These are phyloP conservation scores for Lactarius indigo DNA, from an alignment of 768 basidiomycete genomes.

Conservation along the genomic window DNA sequence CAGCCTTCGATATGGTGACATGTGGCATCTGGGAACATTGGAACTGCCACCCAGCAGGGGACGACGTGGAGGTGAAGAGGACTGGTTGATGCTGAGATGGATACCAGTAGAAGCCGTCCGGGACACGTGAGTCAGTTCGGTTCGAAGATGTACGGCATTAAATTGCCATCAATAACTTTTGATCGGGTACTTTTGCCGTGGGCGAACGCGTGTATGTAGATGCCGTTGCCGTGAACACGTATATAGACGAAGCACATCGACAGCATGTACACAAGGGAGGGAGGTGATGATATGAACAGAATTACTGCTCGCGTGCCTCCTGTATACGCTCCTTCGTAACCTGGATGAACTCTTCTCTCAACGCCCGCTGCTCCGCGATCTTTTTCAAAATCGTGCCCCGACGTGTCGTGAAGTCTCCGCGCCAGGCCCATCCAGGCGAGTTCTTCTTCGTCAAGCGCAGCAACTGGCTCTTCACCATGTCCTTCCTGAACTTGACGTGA, in stretches of 20 bases:
- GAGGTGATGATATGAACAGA: not conserved
- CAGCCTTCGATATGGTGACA: slow-evolving; percentile 67
- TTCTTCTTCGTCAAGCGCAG: slow-evolving; percentile 37
- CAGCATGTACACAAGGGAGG: not conserved
- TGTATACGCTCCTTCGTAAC: slow-evolving; percentile 35
- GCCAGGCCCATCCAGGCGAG: slow-evolving; percentile 39
- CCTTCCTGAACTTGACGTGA: slow-evolving; percentile 38
- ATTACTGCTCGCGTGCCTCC: slow-evolving; percentile 24
- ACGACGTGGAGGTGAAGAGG: not conserved
- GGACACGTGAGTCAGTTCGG: not conserved
- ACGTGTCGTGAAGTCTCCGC: slow-evolving; percentile 36
- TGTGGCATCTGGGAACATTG: slow-evolving; percentile 11
- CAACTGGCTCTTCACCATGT: slow-evolving; percentile 35
- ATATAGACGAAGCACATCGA: not conserved
- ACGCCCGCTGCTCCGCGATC: slow-evolving; percentile 45
- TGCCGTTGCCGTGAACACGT: not conserved
- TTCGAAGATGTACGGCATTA: not conserved
- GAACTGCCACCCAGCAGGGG: not conserved
- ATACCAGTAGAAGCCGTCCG: not conserved
- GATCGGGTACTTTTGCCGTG: not conserved
- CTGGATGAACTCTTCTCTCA: slow-evolving; percentile 40
- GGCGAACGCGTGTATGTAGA: not conserved
- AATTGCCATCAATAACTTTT: not conserved
- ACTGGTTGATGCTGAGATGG: not conserved
- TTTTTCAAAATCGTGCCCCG: slow-evolving; percentile 49